Base-by-base conservation (phyloP, 2,329 filamentous ascomycete species). In the Exophiala viscosa region DNA sequence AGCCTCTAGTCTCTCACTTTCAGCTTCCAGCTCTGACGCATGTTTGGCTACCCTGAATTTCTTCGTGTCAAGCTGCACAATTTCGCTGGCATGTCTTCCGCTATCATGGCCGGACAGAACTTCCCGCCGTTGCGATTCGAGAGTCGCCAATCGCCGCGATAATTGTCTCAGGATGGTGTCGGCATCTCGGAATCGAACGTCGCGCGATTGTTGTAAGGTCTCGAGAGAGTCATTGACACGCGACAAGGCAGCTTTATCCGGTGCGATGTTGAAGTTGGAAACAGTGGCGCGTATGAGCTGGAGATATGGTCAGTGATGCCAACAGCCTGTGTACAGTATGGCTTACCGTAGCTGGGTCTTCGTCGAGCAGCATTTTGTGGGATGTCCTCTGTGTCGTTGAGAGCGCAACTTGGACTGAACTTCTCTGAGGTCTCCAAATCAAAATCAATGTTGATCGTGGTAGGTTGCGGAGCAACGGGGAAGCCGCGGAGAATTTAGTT, bases 31-130 rank as follows among this genome's bases (percentile, higher is more conserved):
- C 68, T 97, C 92, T 1, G 83, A 86, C 0, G 88, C 90, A 13
- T 88, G 84, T 71, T 97, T 97, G n/a, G 92, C 92, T 52, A 90
- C 86, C 62, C 90, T 86, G 73, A 97, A 97, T 67, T 96, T 96
- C 62, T 91, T 85, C 1, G 90, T 95, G 71, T 97, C 92, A 56
- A 96, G 84, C 36, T 86, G 82, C 15, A 93, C 80, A 58, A 97
- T 96, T 66, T 88, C 83, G 33, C 84, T 84, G 5, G 91, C 90
- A 73, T 97, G 92, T 54, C 83, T 83, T 5, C 85, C 80, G 0
- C 88, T 82, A 59, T 90, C 88, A 75, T 95, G 89, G 2, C 55
- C 39, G 1, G 83, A 73, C 1, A 88, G 76, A 1, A 89, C 85
- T 70, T 95, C 89, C 49, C 82, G 78, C 73, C 95, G 85, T 66